Base-by-base conservation (phyloP, 2,329 filamentous ascomycete genomes). In the Cryphonectria nitschkei region DNA sequence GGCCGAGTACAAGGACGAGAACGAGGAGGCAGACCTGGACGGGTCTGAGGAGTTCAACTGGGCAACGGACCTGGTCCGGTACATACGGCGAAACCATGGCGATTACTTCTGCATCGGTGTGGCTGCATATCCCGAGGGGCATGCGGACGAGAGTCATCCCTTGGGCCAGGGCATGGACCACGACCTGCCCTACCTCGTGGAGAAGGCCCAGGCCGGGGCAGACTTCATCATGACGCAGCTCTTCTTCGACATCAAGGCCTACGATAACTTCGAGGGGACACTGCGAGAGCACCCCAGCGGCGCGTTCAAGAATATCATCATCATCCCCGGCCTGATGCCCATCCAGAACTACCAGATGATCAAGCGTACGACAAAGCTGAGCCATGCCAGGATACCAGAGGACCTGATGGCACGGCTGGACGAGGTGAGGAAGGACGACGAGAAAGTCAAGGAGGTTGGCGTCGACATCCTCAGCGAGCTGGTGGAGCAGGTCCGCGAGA, bases 201-300 rank as follows among this genome's bases (percentile, higher is more conserved):
- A 97, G 75, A 99, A 99, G 86, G 92, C 92, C 0, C 86, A 91
- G 76, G 96, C 96, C 3, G 96, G 96, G 0, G 96, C 95, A 66
- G 95, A 98, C 82, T 99, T 99, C 78, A 92, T 99, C 81, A 97
- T 99, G 93, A 98, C 96, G 0, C 96, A 99, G 81, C 86, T 99
- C 11, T 98, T 98, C 81, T 99, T 97, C 80, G 94, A 98, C 78
- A 87, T 94, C 34, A 86, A 92, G 3, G 93, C 93, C 26, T 99
- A 97, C 79, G 87, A 90, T 69, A 84, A 84, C 46, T 98, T 97
- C 77, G 95, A 98, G 82, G 87, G 84, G 74, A 88, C 86, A 66
- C 81, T 99, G 75, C 86, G 94, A 72, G 88, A 91, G 68, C 94
- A 99, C 77, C 89, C 93, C 64, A 97, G 93, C 77, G 94, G 94